Percentiles rank a stretch among this genome's conserved stretches.
Evolutionary conservation across 1,139 yeast genomes (phyloP).

Genomic region (Hyphopichia pseudoburtonii): DNA sequence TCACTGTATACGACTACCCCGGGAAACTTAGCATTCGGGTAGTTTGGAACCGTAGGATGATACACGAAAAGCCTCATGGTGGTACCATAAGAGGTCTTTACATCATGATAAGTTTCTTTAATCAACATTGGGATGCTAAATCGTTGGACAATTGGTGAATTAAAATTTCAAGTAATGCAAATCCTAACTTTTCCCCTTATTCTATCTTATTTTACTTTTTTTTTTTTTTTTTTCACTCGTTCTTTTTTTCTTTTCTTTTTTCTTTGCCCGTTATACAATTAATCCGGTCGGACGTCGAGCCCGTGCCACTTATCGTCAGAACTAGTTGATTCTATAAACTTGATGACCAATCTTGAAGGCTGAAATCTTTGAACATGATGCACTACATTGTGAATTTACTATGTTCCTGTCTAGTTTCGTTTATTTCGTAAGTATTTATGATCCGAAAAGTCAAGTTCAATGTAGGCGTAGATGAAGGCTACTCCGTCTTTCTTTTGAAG

Average conservation of each 20-base stretch:
- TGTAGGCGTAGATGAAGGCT: no score
- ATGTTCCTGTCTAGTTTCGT: constrained; percentile 1
- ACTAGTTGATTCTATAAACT: no score
- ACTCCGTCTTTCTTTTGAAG: no score
- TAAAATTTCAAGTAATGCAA: no score
- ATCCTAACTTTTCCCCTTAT: no score
- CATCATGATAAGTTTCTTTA: constrained; percentile 64
- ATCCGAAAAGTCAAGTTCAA: background rate
- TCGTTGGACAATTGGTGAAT: no score
- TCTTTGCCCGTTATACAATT: background rate
- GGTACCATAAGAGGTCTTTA: constrained; percentile 64
- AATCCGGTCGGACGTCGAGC: background rate
- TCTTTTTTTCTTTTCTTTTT: background rate
- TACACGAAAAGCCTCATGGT: constrained; percentile 64
- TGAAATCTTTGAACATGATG: no score
- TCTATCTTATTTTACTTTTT: no score
- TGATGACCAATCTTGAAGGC: no score
- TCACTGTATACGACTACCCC: constrained; percentile 80
- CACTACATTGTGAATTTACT: no score
- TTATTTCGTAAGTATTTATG: background rate
- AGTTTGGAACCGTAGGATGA: constrained; percentile 69
- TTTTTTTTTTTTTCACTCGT: background rate
- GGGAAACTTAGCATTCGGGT: constrained; percentile 75
- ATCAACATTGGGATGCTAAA: constrained; percentile 59
- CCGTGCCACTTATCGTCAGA: constrained; percentile 3